Evolutionary conservation across 1,139 yeast genomes (phyloP).

Genomic region (Lodderomyces theae): DNA sequence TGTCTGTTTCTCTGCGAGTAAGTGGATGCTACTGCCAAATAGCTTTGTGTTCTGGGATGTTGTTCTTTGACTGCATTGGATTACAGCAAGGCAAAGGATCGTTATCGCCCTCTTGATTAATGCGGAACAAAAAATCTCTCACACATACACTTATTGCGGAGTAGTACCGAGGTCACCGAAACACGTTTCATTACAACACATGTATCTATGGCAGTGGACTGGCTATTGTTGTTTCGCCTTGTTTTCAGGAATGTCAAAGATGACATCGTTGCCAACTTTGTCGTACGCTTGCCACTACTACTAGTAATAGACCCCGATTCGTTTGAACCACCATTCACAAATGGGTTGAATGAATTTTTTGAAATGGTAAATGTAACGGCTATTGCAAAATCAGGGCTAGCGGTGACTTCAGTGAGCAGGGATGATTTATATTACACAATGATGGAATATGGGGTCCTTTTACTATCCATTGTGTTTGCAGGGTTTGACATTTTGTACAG

Average conservation of each 20-base stretch:
- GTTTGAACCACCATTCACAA: slow-evolving; percentile 30
- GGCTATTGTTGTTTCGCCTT: slow-evolving; percentile 10
- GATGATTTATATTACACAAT: slow-evolving; percentile 7
- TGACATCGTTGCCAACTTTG: slow-evolving; percentile 18
- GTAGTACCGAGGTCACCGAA: too few species aligned
- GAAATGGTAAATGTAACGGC: slow-evolving; percentile 3
- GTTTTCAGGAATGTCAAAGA: slow-evolving; percentile 14
- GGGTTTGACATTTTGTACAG: slow-evolving; percentile 22
- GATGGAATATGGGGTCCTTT: slow-evolving; percentile 5
- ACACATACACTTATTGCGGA: too few species aligned
- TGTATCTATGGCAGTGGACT: slow-evolving; percentile 6
- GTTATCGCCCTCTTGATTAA: too few species aligned
- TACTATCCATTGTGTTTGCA: slow-evolving; percentile 16
- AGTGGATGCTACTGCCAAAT: too few species aligned
- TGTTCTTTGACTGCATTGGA: too few species aligned
- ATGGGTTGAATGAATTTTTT: slow-evolving; percentile 17
- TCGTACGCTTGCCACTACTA: slow-evolving; percentile 18
- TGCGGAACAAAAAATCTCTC: too few species aligned
- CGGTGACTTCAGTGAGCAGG: not conserved
- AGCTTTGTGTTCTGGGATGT: too few species aligned
- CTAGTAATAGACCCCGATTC: slow-evolving; percentile 25
- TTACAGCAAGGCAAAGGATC: too few species aligned
- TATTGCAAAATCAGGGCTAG: not conserved
- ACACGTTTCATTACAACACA: too few species aligned
- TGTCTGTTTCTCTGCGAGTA: too few species aligned